Base-by-base conservation (phyloP, 345 rosid genomes). In the Euphorbia peplus region DNA sequence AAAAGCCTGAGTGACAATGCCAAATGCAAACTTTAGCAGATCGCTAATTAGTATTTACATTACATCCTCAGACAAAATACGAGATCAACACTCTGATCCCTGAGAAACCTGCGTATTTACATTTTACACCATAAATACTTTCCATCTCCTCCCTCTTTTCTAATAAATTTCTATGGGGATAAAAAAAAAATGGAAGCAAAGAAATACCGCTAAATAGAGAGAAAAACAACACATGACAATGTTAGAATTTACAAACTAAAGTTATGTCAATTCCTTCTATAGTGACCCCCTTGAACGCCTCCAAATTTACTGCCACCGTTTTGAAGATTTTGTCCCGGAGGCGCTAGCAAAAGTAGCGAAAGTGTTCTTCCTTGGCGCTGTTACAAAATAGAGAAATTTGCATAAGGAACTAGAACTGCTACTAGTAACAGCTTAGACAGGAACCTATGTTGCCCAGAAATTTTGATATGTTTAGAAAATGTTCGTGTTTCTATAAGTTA, bases 291-390 rank as follows among this genome's bases (percentile, higher is more conserved):
- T 6, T 2, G n/a, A 48, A 25, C 19, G 13, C 25, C 66, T n/a
- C 14, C 64, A 30, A 48, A 3, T 65, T 66, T 48, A 63, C 6
- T 67, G 77, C 85, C 88, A 71, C 56, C 75, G 60, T 60, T 76
- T 81, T 19, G 66, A n/a, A 30, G 72, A 56, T 78, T 63, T 84
- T 25, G 71, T 56, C 4, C 80, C 75, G 9, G 83, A 79, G 67
- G 78, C 74, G 68, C 69, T 76, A 56, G 72, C 66, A 5, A 37
- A 13, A 9, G 79, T 76, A 56, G 72, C 66, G 5, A 37, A 13
- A 9, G 79, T 52, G 3, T 59, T 28, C 74, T 79, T 83, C 71
- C 72, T 72, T 30, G 83, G 35, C 59, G 79, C 88, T 84, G 86
- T 41, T 42, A 53, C 3, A 15, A 8, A 59, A 14, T 14, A 62